These are phyloP conservation scores for Apophysomyces trapeziformis DNA, from an alignment of 371 early-diverging fungal species.

Conservation along the genomic window DNA sequence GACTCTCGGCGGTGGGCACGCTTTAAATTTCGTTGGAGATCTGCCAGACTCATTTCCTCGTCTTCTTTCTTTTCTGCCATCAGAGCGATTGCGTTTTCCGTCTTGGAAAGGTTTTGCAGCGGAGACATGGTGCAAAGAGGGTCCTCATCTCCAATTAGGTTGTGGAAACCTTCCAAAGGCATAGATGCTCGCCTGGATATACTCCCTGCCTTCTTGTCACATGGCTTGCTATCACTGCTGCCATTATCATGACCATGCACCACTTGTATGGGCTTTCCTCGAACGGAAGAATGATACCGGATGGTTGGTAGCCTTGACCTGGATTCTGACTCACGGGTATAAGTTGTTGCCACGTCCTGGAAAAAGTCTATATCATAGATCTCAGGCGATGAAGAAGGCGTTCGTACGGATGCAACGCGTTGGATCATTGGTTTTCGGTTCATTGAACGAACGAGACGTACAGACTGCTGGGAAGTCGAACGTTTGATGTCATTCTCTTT, in stretches of 20 bases:
- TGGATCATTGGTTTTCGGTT: slow-evolving; percentile 22
- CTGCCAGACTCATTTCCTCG: slow-evolving; percentile 42
- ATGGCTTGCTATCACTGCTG: background rate
- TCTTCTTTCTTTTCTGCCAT: slow-evolving; percentile 27
- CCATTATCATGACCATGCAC: slow-evolving; percentile 6
- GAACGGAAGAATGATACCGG: slow-evolving; percentile 40
- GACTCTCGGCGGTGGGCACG: slow-evolving; percentile 22
- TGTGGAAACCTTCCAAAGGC: background rate
- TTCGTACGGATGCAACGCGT: slow-evolving; percentile 1
- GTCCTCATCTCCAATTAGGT: background rate
- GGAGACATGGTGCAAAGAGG: slow-evolving; percentile 16
- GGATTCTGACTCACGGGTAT: slow-evolving; percentile 15
- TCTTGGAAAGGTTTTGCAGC: slow-evolving; percentile 17
- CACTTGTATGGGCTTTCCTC: slow-evolving; percentile 30
- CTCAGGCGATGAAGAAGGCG: slow-evolving; percentile 23
- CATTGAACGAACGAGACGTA: background rate
- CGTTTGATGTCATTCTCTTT: background rate
- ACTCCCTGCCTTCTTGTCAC: background rate
- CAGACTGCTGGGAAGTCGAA: slow-evolving; percentile 9
- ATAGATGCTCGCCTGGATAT: background rate
- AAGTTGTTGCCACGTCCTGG: slow-evolving; percentile 35
- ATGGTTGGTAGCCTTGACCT: slow-evolving; percentile 4
- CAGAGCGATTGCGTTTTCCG: slow-evolving; percentile 14
- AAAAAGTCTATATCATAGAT: slow-evolving; percentile 37
- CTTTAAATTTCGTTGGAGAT: slow-evolving; percentile 35